Conservation (phyloP, 1,139 yeast genomes). For the Geotrichum phurueaensis region DNA sequence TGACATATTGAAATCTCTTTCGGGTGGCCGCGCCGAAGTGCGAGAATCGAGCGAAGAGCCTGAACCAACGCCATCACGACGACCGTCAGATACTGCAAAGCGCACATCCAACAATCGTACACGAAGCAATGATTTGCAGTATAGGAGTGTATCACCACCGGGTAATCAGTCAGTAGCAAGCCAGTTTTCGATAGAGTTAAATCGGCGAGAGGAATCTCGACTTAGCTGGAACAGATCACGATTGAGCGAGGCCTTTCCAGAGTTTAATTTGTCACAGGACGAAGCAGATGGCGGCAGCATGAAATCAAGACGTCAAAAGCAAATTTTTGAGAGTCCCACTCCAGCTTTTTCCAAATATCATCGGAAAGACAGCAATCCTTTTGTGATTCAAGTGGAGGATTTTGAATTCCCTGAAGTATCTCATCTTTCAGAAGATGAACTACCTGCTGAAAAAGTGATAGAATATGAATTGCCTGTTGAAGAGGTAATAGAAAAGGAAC, state of each 20-base stretch:
- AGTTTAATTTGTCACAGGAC: conserved; percentile 13
- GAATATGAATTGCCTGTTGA: not conserved
- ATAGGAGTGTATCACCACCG: not conserved
- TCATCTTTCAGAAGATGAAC: conserved; percentile 3
- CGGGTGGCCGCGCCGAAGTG: not conserved
- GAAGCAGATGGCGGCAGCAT: not conserved
- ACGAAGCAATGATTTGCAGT: not conserved
- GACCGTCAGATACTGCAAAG: not conserved
- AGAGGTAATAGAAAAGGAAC: not conserved
- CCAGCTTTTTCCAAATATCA: not conserved
- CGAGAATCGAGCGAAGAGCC: not conserved
- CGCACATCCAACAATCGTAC: not conserved
- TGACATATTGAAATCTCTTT: not conserved
- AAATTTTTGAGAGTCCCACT: not conserved
- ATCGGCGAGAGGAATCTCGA: conserved; percentile 4
- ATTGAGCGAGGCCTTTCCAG: conserved; percentile 18
- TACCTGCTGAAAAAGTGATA: not conserved
- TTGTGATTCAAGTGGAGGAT: conserved; percentile 16
- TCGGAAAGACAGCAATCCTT: conserved; percentile 13
- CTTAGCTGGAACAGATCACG: conserved; percentile 9
- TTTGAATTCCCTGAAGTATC: conserved; percentile 5
- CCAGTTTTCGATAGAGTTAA: conserved; percentile 2
- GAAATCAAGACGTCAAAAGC: not conserved
- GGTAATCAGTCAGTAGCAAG: not conserved
- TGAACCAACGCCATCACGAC: not conserved